A percentile compares a stretch with the other conserved stretches of the same genome.
phyloP scores from a whole-genome alignment of 2,329 filamentous ascomycete genomes.

The Penicillium sp. region DNA sequence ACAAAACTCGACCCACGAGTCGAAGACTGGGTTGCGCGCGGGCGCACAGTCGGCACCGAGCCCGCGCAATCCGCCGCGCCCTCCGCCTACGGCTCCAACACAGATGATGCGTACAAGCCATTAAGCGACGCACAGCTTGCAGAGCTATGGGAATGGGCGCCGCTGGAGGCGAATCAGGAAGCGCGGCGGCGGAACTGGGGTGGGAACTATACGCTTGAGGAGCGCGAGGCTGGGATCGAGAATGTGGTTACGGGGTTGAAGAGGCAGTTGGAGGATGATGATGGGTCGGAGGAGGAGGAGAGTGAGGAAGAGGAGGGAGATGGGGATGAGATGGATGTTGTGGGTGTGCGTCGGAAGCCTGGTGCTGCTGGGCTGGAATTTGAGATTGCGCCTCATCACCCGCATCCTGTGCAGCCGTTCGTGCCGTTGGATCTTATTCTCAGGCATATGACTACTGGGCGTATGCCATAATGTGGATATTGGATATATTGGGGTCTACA shows the following conservation, averaged over 20 bases:
- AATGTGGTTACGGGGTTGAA: conserved; percentile 70
- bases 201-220: conserved; percentile 71
- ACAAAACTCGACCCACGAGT: conserved; percentile 81
- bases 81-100: background rate
- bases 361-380: conserved; percentile 34
- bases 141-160: conserved; percentile 61
- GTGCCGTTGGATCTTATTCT: conserved; percentile 50
- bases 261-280: conserved; percentile 58
- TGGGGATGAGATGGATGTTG: conserved; percentile 44
- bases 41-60: conserved; percentile 47
- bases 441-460: conserved; percentile 53
- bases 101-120: conserved; percentile 7
- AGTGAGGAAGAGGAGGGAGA: conserved; percentile 57
- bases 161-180: conserved; percentile 48
- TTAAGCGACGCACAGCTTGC: conserved; percentile 53
- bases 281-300: conserved; percentile 46
- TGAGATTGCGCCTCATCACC: conserved; percentile 34
- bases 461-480: conserved; percentile 13
- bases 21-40: conserved; percentile 69
- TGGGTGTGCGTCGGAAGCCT: conserved; percentile 37
- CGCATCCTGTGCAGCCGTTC: conserved; percentile 26
- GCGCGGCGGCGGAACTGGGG: conserved; percentile 51
- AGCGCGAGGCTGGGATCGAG: conserved; percentile 64
- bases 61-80: background rate
- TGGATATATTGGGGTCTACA: background rate